Percentiles rank a stretch among this genome's conserved stretches.
Evolutionary conservation across 768 basidiomycete species (phyloP).

Genomic region (Tulasnella sp.): DNA sequence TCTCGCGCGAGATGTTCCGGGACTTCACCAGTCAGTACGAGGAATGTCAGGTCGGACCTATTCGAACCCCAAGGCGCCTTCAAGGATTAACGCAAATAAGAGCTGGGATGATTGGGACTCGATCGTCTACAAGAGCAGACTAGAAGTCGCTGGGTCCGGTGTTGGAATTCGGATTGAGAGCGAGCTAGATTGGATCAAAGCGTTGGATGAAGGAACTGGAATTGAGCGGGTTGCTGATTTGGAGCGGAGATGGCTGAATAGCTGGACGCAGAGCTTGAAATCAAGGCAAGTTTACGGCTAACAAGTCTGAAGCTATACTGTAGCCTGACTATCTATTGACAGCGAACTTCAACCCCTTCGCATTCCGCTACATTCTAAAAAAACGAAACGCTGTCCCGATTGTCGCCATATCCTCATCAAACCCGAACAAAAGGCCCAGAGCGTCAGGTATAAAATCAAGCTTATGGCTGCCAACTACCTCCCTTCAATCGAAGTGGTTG

Average conservation of each 20-base stretch:
- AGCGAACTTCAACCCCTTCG: conserved; percentile 83
- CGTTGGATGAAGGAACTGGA: conserved; percentile 41
- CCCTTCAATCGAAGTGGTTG: conserved; percentile 67
- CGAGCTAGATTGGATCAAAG: conserved; percentile 63
- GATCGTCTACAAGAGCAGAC: conserved; percentile 42
- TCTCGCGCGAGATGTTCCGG: conserved; percentile 65
- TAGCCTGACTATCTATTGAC: conserved; percentile 17
- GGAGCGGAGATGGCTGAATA: conserved; percentile 72
- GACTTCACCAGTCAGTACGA: conserved; percentile 11
- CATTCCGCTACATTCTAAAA: conserved; percentile 86
- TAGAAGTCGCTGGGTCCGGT: conserved; percentile 49
- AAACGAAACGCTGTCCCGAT: conserved; percentile 87
- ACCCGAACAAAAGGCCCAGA: conserved; percentile 94
- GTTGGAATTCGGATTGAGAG: conserved; percentile 51
- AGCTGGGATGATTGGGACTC: conserved; percentile 24
- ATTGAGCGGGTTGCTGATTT: conserved; percentile 57
- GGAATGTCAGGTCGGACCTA: conserved; percentile 5
- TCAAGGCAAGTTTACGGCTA: conserved; percentile 40
- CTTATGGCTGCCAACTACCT: conserved; percentile 92
- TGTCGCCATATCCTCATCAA: conserved; percentile 97
- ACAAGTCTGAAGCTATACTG: not conserved
- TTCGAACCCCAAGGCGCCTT: conserved; percentile 3
- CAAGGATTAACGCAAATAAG: not conserved
- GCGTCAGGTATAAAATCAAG: conserved; percentile 93
- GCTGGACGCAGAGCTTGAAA: conserved; percentile 64